A percentile compares a stretch with the other conserved stretches of the same genome.
These are phyloP conservation scores for Cutaneotrichosporon curvatum DNA, from an alignment of 1,284 basidiomycete species.

Conservation along the genomic window DNA sequence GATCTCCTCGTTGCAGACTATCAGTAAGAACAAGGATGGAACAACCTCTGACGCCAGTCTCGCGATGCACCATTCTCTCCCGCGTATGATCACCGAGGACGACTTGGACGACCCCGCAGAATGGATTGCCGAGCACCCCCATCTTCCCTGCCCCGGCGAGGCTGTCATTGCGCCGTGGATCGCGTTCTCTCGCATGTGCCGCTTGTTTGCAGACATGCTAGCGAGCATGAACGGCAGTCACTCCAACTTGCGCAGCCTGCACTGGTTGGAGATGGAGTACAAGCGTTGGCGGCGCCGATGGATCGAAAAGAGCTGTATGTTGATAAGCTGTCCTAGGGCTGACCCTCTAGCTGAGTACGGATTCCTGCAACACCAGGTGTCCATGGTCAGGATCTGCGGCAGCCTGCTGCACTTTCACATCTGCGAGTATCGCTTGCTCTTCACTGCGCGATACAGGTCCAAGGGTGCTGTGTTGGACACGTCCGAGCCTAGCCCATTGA, in stretches of 20 bases:
- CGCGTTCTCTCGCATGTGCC: slow-evolving; percentile 23
- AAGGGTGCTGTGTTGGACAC: slow-evolving; percentile 14
- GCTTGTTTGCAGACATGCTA: slow-evolving; percentile 23
- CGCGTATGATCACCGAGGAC: slow-evolving; percentile 25
- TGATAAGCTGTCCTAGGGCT: neutral
- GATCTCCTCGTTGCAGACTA: slow-evolving; percentile 29
- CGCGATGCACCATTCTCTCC: slow-evolving; percentile 25
- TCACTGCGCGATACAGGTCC: slow-evolving; percentile 17
- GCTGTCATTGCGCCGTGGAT: slow-evolving; percentile 30
- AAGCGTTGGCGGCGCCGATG: slow-evolving; percentile 26
- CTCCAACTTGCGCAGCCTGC: slow-evolving; percentile 22
- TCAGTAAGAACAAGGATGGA: slow-evolving; percentile 10
- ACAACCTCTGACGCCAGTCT: slow-evolving; percentile 10
- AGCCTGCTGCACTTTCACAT: slow-evolving; percentile 25
- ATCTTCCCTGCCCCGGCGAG: slow-evolving; percentile 27
- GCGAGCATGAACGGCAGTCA: slow-evolving; percentile 25
- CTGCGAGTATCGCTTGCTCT: slow-evolving; percentile 24
- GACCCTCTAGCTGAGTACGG: slow-evolving; percentile 13
- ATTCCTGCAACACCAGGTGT: slow-evolving; percentile 17
- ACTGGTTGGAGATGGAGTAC: slow-evolving; percentile 25
- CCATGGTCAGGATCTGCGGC: slow-evolving; percentile 20
- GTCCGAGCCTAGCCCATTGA: slow-evolving; percentile 13
- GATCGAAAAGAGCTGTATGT: slow-evolving; percentile 16
- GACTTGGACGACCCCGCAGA: slow-evolving; percentile 21
- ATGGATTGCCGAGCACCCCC: slow-evolving; percentile 32